Evolutionary conservation across 2,329 filamentous ascomycete genomes (phyloP).

Genomic region (Salinomyces thailandicus): DNA sequence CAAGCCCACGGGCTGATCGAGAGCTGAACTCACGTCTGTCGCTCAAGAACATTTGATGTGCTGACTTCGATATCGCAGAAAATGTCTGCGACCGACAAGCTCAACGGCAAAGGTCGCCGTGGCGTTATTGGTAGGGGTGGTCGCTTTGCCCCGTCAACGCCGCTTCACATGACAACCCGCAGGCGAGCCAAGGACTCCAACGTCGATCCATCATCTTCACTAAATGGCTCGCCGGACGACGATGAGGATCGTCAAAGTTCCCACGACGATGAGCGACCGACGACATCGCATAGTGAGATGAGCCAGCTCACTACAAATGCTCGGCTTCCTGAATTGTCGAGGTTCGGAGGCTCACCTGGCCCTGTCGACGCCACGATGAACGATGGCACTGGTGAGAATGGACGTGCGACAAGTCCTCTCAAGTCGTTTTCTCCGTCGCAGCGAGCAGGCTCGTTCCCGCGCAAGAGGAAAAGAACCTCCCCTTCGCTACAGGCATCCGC

Average conservation of each 20-base stretch:
- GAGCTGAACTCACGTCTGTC: too few species aligned
- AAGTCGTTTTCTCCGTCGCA: not conserved
- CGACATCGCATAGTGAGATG: constrained; percentile 16
- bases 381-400: too few species aligned
- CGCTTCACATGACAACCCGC: constrained; percentile 41
- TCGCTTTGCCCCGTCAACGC: constrained; percentile 36
- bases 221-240: constrained; percentile 18
- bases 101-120: constrained; percentile 13
- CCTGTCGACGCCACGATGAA: too few species aligned
- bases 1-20: too few species aligned
- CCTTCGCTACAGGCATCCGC: constrained; percentile 11
- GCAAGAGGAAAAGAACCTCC: constrained; percentile 20
- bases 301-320: too few species aligned
- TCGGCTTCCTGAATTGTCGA: too few species aligned
- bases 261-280: constrained; percentile 14
- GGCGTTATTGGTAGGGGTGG: constrained; percentile 15
- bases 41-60: too few species aligned
- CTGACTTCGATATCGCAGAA: too few species aligned
- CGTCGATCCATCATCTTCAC: constrained; percentile 13
- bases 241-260: constrained; percentile 15
- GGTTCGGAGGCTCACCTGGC: too few species aligned
- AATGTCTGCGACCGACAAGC: constrained; percentile 10
- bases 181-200: constrained; percentile 14
- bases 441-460: constrained; percentile 12
- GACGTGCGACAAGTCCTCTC: too few species aligned